Evolutionary conservation across 805 yeast genomes (phyloP).

Genomic region (Yamadazyma olivae): DNA sequence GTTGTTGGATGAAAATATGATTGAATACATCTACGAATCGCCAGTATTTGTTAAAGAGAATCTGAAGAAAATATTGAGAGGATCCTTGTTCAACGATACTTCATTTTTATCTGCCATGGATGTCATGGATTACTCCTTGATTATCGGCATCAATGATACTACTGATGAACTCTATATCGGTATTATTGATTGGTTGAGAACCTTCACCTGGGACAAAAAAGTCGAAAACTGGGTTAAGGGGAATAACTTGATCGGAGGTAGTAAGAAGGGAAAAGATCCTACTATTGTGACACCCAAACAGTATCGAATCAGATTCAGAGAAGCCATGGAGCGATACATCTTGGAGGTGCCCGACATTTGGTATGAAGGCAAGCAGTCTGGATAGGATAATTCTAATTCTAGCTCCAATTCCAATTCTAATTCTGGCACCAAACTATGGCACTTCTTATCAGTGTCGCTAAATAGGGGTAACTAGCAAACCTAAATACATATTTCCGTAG

Average conservation of each 20-base stretch:
- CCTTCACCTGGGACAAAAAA: slow-evolving; percentile 98
- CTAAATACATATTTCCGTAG: too few species aligned
- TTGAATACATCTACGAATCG: slow-evolving; percentile 92
- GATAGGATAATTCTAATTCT: background rate
- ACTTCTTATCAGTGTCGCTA: too few species aligned
- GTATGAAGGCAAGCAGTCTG: slow-evolving; percentile 32
- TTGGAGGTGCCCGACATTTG: slow-evolving; percentile 87
- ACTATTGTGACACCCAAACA: slow-evolving; percentile 97
- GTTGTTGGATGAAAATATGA: slow-evolving; percentile 94
- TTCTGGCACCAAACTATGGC: too few species aligned
- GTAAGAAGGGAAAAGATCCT: slow-evolving; percentile 89
- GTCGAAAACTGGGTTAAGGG: slow-evolving; percentile 99
- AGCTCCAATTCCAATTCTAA: background rate
- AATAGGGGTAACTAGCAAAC: too few species aligned
- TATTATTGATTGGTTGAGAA: slow-evolving; percentile 87
- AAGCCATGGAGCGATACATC: slow-evolving; percentile 96
- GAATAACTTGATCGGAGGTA: slow-evolving; percentile 70
- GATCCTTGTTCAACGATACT: slow-evolving; percentile 94
- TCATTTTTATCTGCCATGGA: slow-evolving; percentile 93
- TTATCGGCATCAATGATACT: slow-evolving; percentile 79
- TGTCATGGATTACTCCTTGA: slow-evolving; percentile 97
- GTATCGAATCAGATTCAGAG: slow-evolving; percentile 89
- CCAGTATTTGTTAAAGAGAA: slow-evolving; percentile 93
- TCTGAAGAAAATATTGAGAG: slow-evolving; percentile 78
- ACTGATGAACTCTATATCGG: slow-evolving; percentile 79